phyloP scores from a whole-genome alignment of 805 yeast genomes.

The Ogataea kodamae region DNA sequence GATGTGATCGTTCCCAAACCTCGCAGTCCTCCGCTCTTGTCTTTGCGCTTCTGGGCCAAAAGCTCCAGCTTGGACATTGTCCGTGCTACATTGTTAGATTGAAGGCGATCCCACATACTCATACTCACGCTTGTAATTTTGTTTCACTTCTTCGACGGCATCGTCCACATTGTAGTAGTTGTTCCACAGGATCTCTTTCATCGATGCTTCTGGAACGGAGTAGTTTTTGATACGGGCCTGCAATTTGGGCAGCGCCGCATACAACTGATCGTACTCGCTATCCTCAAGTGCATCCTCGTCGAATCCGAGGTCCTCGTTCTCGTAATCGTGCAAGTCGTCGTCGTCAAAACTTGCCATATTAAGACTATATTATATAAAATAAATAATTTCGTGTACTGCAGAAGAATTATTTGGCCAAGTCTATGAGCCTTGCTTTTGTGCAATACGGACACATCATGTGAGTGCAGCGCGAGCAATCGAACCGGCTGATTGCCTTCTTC shows the following conservation, averaged over 20 bases:
- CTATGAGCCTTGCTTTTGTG: slow-evolving; percentile 28
- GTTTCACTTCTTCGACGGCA: slow-evolving; percentile 46
- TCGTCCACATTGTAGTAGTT: slow-evolving; percentile 54
- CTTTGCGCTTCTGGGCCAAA: slow-evolving; percentile 42
- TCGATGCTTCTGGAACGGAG: slow-evolving; percentile 45
- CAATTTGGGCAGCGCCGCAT: slow-evolving; percentile 41
- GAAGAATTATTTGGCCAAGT: slow-evolving; percentile 15
- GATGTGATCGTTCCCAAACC: slow-evolving; percentile 2
- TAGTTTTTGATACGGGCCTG: slow-evolving; percentile 37
- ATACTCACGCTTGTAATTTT: slow-evolving; percentile 29
- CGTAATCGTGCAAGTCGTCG: slow-evolving; percentile 23
- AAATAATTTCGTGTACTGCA: slow-evolving; percentile 1
- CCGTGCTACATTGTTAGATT: slow-evolving; percentile 10
- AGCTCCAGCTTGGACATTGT: slow-evolving; percentile 42
- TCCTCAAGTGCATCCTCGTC: slow-evolving; percentile 39
- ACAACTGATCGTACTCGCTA: slow-evolving; percentile 43
- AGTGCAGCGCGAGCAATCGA: slow-evolving; percentile 29
- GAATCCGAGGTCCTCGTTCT: slow-evolving; percentile 29
- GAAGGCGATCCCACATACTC: slow-evolving; percentile 5
- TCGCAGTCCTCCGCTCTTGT: slow-evolving; percentile 8
- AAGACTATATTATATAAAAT: slow-evolving; percentile 1
- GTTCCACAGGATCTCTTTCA: slow-evolving; percentile 57
- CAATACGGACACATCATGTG: slow-evolving; percentile 36
- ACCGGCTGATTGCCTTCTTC: slow-evolving; percentile 19
- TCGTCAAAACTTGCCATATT: slow-evolving; percentile 20